These are phyloP conservation scores for Neurospora hispaniola DNA, from an alignment of 495 filamentous ascomycete species.

Conservation along the genomic window DNA sequence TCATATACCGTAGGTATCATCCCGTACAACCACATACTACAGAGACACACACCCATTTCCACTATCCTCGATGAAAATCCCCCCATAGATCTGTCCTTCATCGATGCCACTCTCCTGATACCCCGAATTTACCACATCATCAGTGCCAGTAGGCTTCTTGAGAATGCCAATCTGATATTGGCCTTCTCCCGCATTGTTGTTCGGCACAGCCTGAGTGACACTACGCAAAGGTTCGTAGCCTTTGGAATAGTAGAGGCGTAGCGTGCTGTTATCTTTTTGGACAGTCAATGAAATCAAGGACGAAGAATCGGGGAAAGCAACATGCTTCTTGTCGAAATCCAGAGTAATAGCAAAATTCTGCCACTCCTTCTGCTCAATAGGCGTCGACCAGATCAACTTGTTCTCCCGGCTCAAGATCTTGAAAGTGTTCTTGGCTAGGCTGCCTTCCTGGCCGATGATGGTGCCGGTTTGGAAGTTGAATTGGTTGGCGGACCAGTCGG, in stretches of 20 bases:
- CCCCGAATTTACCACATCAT: conserved; percentile 41
- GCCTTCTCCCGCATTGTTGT: conserved; percentile 43
- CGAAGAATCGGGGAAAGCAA: too few species aligned
- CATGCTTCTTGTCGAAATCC: conserved; percentile 41
- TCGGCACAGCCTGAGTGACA: conserved; percentile 35
- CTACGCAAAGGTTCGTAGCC: conserved; percentile 34
- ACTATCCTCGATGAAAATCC: conserved; percentile 46
- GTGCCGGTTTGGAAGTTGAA: conserved; percentile 45
- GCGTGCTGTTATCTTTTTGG: conserved; percentile 28
- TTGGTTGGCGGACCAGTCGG: conserved; percentile 44
- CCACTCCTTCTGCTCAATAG: conserved; percentile 33
- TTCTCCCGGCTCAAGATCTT: conserved; percentile 39
- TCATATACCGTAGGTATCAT: neutral
- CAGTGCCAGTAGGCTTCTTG: conserved; percentile 46
- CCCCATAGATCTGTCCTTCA: conserved; percentile 46
- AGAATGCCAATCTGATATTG: conserved; percentile 48
- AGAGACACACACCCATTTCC: conserved; percentile 32
- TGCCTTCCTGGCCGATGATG: conserved; percentile 49
- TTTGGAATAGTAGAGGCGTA: conserved; percentile 44
- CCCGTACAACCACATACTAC: conserved; percentile 8
- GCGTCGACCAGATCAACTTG: conserved; percentile 36
- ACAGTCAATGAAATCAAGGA: neutral
- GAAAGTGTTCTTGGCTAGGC: conserved; percentile 73
- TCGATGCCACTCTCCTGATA: conserved; percentile 39
- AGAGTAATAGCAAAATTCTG: conserved; percentile 50